A percentile compares a stretch with the other conserved stretches of the same genome.
Conservation (phyloP, 352 stramenopile genomes). For the Globisporangium takayamanum region DNA sequence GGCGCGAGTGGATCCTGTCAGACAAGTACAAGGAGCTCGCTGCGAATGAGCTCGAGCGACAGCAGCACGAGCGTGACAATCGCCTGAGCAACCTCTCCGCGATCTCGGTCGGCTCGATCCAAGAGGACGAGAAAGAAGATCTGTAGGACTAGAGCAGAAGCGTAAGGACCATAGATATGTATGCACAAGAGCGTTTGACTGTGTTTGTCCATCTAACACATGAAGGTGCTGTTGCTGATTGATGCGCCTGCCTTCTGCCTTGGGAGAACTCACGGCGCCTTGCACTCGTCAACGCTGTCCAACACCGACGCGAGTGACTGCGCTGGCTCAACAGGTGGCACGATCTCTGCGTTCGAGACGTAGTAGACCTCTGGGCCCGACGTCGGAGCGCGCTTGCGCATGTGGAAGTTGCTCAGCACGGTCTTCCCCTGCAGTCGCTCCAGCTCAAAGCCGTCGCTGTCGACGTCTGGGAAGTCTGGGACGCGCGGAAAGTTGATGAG, state of each 20-base stretch:
- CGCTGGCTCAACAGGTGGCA: too few relatives aligned
- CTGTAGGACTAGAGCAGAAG: slow-evolving; percentile 1
- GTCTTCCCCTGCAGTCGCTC: background rate
- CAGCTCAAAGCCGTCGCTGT: background rate
- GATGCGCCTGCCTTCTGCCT: background rate
- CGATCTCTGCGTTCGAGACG: background rate
- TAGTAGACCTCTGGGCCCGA: background rate
- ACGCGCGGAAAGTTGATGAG: slow-evolving; percentile 39
- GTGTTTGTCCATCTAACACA: too few relatives aligned
- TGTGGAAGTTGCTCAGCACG: background rate
- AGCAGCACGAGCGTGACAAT: slow-evolving; percentile 17
- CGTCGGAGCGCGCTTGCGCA: background rate
- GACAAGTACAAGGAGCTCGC: slow-evolving; percentile 45
- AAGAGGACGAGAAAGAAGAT: slow-evolving; percentile 29
- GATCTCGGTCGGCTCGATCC: slow-evolving; percentile 24
- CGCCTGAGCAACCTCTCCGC: slow-evolving; percentile 32
- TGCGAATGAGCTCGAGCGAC: slow-evolving; percentile 6
- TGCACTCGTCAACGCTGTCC: background rate
- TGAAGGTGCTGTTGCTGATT: background rate
- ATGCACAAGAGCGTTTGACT: background rate
- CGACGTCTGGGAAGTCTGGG: slow-evolving; percentile 24
- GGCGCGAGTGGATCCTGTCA: slow-evolving; percentile 64
- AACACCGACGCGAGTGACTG: too few relatives aligned
- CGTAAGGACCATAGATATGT: slow-evolving; percentile 3
- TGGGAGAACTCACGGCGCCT: background rate